Base-by-base conservation (phyloP, 345 rosid genomes). In the Kandelia obovata region DNA sequence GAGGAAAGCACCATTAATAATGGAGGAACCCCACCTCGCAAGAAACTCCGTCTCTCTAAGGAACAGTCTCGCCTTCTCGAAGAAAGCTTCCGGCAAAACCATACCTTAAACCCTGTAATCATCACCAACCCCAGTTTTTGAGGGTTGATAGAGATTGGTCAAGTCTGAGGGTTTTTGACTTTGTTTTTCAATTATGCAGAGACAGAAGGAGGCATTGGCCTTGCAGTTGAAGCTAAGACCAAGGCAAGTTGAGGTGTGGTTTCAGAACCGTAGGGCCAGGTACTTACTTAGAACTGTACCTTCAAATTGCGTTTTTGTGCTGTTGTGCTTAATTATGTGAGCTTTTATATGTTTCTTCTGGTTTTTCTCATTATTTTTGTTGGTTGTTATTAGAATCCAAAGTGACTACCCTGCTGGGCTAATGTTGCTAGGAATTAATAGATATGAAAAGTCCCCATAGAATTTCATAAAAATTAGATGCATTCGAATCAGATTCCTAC, bases 251-350 rank as follows among this genome's bases (percentile, higher is more conserved):
- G 97, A 91, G 75, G 97, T 91, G 61, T 91, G 97, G 97, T 91
- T 91, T 80, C 97, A 91, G 74, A 91, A 91, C 83, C 92, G 97
- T 71, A 87, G 97, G 89, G 97, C 97, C 82, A 87, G 97, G 97
- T 91, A 43, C 49, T 39, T 37, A 8, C 43, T 39, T 43, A 1
- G 37, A 34, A 82, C 80, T 53, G 56, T 26, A 7, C 26, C 53
- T 23, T 25, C 5, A 11, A 43, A 13, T 2, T 43, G 4, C 2
- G 49, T 43, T 5, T 43, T 43, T 15, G 13, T 13, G 4, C 49
- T 43, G 19, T 43, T 43, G 0, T 13, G 4, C 49, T 43, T 39
- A 10, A 39, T 39, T 39, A 10, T 39, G 15, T 11, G 46, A 10
- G 4, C 15, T 1, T 9, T 39, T 9, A 39, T 9, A 39, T 43